A percentile compares a stretch with the other conserved stretches of the same genome.
These are phyloP conservation scores for Fistulifera pelliculosa DNA, from an alignment of 108 stramenopile species.

Conservation along the genomic window DNA sequence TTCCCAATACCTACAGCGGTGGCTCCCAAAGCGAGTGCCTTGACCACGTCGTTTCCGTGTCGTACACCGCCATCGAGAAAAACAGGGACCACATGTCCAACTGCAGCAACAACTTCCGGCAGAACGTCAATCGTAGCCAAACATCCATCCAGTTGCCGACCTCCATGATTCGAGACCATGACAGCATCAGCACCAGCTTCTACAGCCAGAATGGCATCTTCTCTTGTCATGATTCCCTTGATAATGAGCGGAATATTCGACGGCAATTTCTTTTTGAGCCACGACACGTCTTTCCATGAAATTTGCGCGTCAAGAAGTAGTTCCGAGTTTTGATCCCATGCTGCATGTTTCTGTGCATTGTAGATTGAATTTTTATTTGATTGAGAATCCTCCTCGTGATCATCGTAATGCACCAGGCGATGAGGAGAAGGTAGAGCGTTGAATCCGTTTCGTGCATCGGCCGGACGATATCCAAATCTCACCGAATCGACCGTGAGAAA, in stretches of 20 bases:
- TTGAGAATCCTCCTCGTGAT: conserved; percentile 1
- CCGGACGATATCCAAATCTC: conserved; percentile 79
- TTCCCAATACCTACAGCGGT: conserved; percentile 89
- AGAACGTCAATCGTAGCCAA: conserved; percentile 78
- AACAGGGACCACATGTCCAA: conserved; percentile 54
- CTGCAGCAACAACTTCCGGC: conserved; percentile 80
- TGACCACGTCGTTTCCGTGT: conserved; percentile 83
- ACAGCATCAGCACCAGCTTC: conserved; percentile 79
- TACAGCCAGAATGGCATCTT: conserved; percentile 83
- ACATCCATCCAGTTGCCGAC: conserved; percentile 83
- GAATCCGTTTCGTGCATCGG: conserved; percentile 70
- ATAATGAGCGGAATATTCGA: conserved; percentile 59
- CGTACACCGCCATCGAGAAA: conserved; percentile 86
- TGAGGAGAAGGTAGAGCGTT: conserved; percentile 68
- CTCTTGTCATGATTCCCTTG: conserved; percentile 91
- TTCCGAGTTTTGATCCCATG: conserved; percentile 86
- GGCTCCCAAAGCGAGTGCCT: conserved; percentile 84
- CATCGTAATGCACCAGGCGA: conserved; percentile 66
- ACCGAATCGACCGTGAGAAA: conserved; percentile 79
- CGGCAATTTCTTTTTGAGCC: conserved; percentile 46
- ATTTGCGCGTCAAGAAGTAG: conserved; percentile 65
- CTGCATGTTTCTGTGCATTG: conserved; percentile 40
- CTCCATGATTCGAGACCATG: conserved; percentile 94
- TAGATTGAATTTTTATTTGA: conserved; percentile 37
- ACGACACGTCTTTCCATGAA: conserved; percentile 80